A percentile compares a stretch with the other conserved stretches of the same genome.
phyloP scores from a whole-genome alignment of 495 filamentous ascomycete species.

The Podospora didyma region DNA sequence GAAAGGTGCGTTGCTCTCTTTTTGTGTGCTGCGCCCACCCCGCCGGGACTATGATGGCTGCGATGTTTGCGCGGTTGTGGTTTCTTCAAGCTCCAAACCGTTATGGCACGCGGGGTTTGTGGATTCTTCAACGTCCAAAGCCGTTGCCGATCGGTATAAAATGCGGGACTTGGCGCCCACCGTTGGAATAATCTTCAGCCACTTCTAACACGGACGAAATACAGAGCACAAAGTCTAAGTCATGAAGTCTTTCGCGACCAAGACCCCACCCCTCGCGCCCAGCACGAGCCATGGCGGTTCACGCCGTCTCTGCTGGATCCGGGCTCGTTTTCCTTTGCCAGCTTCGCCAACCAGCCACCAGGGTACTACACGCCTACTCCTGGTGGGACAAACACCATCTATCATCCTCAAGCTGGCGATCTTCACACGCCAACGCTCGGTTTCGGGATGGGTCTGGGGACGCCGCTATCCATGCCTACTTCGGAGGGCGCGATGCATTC shows the following conservation, averaged over 20 bases:
- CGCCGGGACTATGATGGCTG: not conserved
- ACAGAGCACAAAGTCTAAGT: conserved; percentile 34
- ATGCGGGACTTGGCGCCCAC: not conserved
- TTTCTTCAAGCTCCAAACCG: not conserved
- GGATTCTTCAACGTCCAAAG: not conserved
- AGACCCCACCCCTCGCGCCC: conserved; percentile 72
- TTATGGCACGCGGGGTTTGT: not conserved
- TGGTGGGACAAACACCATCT: conserved; percentile 74
- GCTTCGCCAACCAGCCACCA: conserved; percentile 71
- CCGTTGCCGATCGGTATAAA: conserved; percentile 3
- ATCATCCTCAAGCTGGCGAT: conserved; percentile 82
- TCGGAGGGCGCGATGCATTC: conserved; percentile 55
- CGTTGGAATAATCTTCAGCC: not conserved
- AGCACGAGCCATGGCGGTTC: conserved; percentile 76
- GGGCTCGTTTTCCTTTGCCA: conserved; percentile 71
- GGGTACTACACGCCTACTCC: conserved; percentile 89
- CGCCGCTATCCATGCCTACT: conserved; percentile 76
- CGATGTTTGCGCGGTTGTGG: too few relatives aligned
- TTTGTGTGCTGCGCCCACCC: not conserved
- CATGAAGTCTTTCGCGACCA: conserved; percentile 64
- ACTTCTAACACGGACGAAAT: not conserved
- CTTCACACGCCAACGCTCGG: conserved; percentile 78
- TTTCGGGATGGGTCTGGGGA: conserved; percentile 63
- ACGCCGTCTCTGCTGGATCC: conserved; percentile 86
- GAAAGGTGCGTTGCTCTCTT: conserved; percentile 45